Conservation (phyloP, 2,329 filamentous ascomycete genomes). For the Penicillium paneum region DNA sequence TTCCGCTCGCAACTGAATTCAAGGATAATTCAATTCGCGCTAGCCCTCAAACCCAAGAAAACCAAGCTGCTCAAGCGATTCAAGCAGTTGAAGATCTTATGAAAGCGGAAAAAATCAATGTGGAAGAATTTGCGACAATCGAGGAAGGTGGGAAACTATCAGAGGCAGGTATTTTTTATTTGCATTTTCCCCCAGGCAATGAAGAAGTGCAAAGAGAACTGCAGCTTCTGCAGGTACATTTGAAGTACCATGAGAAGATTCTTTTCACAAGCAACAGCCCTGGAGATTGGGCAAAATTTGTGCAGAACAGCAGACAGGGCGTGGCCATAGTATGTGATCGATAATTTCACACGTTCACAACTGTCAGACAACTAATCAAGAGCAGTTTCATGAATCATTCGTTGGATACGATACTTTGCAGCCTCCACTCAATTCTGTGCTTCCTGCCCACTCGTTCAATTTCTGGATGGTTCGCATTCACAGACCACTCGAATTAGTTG, state of each 20-base stretch:
- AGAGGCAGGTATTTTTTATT: constrained; percentile 31
- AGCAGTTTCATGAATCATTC: constrained; percentile 40
- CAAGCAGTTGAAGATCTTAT: constrained; percentile 13
- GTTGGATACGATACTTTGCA: constrained; percentile 28
- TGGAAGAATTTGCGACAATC: constrained; percentile 27
- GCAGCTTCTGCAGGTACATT: constrained; percentile 26
- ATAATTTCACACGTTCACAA: not conserved
- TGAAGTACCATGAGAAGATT: constrained; percentile 25
- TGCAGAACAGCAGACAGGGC: constrained; percentile 23
- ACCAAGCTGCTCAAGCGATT: not conserved
- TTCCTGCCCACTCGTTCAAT: constrained; percentile 26
- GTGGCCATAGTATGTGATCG: constrained; percentile 37
- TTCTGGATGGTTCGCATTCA: constrained; percentile 38
- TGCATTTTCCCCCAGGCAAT: constrained; percentile 31
- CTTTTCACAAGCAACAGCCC: constrained; percentile 28
- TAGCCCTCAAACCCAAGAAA: not conserved
- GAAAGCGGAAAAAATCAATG: constrained; percentile 22
- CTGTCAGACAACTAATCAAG: constrained; percentile 1
- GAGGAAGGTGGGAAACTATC: constrained; percentile 15
- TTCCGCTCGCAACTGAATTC: not conserved
- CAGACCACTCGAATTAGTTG: constrained; percentile 24
- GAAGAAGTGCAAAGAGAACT: constrained; percentile 21
- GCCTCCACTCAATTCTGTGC: constrained; percentile 20
- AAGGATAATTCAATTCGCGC: not conserved
- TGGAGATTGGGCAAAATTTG: constrained; percentile 39